Conservation (phyloP, 768 basidiomycete species). For the Leccinum olivaceopallidum region DNA sequence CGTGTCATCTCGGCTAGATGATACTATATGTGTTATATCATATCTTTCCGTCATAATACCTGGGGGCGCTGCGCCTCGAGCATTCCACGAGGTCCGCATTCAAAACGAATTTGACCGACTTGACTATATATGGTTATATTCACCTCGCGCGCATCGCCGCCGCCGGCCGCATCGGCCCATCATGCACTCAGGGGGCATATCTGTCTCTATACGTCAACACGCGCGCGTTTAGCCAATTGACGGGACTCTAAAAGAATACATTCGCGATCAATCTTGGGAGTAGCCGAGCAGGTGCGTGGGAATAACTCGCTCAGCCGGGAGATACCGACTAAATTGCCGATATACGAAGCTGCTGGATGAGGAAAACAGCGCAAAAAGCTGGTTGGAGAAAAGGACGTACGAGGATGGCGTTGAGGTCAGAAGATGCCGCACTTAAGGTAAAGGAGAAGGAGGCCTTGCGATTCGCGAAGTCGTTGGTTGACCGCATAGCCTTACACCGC, state of each 20-base stretch:
- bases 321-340: constrained; percentile 31
- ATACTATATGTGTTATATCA: neutral
- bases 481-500: no score
- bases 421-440: no score
- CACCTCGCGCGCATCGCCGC: neutral
- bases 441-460: no score
- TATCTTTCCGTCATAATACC: neutral
- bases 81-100: constrained; percentile 29
- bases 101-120: neutral
- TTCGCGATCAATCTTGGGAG: constrained; percentile 26
- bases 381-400: neutral
- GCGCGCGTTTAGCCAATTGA: constrained; percentile 15
- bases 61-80: constrained; percentile 20
- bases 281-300: constrained; percentile 29
- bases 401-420: no score
- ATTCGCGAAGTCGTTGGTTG: no score
- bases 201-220: no score
- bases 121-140: constrained; percentile 28
- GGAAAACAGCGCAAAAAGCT: constrained; percentile 8
- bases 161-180: no score
- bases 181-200: no score
- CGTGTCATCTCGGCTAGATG: constrained; percentile 35
- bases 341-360: constrained; percentile 14
- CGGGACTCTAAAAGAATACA: neutral
- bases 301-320: constrained; percentile 16